phyloP scores from a whole-genome alignment of 2,329 filamentous ascomycete genomes.

The Pyrenochaeta sp. region DNA sequence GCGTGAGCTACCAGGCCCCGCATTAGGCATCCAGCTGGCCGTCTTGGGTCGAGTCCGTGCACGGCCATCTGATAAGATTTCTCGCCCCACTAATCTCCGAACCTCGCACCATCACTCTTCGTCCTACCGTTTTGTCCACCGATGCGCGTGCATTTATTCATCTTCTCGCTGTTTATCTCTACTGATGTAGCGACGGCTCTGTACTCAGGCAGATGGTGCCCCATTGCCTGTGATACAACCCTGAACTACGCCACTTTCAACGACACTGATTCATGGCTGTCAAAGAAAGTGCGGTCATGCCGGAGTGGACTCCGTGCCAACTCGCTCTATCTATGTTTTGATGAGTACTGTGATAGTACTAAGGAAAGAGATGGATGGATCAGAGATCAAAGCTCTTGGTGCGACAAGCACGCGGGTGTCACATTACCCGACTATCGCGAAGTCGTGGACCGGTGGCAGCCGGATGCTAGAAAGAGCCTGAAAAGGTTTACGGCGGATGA shows the following conservation, averaged over 20 bases:
- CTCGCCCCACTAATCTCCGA: conserved; percentile 21
- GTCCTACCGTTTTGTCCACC: conserved; percentile 16
- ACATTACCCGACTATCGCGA: conserved; percentile 36
- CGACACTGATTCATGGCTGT: conserved; percentile 37
- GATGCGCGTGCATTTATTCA: conserved; percentile 25
- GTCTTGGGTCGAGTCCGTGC: conserved; percentile 8
- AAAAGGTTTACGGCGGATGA: conserved; percentile 29
- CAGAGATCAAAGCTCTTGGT: conserved; percentile 26
- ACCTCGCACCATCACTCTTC: conserved; percentile 12
- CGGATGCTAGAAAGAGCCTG: conserved; percentile 23
- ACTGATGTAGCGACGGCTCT: conserved; percentile 21
- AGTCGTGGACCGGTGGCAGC: conserved; percentile 32
- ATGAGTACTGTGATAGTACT: conserved; percentile 32
- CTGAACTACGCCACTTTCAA: conserved; percentile 44
- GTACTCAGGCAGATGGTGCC: conserved; percentile 36
- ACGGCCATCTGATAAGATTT: conserved; percentile 35
- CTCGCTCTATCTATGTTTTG: conserved; percentile 42
- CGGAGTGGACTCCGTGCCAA: conserved; percentile 33
- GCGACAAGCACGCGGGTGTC: conserved; percentile 29
- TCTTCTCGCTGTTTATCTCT: conserved; percentile 11
- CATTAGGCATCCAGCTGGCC: neutral
- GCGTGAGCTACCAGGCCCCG: neutral
- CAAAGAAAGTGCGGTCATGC: conserved; percentile 38
- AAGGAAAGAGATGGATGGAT: conserved; percentile 29
- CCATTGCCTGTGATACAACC: conserved; percentile 38